Base-by-base conservation (phyloP, 2,329 filamentous ascomycete species). In the Alternaria sp. region DNA sequence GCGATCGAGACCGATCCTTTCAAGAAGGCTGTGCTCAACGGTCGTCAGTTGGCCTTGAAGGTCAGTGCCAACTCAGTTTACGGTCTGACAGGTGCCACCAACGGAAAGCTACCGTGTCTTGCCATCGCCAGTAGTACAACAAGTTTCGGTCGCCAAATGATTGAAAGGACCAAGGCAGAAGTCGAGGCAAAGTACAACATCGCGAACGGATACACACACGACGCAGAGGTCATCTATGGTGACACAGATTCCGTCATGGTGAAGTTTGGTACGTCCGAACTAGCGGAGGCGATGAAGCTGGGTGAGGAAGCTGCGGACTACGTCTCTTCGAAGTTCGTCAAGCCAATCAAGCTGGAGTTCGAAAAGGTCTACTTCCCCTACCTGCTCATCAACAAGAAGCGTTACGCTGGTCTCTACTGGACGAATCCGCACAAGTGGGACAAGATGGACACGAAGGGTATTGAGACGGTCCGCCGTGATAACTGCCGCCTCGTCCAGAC, bases 211-310 rank as follows among this genome's bases (percentile, higher is more conserved):
- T 99, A 98, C 81, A 89, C 88, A 2, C 93, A 98, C 78, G 92
- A 99, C 79, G 96, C 96, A 0, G 90, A 97, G 77, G 96, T 99
- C 82, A 96, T 99, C 67, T 99, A 99, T 72, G 96, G 96, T 83
- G 96, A 99, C 81, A 99, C 96, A 2, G 96, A 99, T 86, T 99
- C 96, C 9, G 96, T 99, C 83, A 99, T 99, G 96, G 95, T 99
- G 65, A 98, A 97, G 77, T 99, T 99, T 71, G 96, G 96, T 46
- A 94, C 94, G 10, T 90, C 89, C 45, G 94, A 97, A 68, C 85
- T 99, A 18, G 87, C 88, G 6, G 92, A 96, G 68, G 91, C 94
- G 21, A 99, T 99, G 96, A 94, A 92, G 75, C 85, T 99, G 23
- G 96, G 96, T n/a, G 88, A 97, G 76, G 94, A 99, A 79, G 96